These are phyloP conservation scores for Lodderomyces orthopsilosis DNA, from an alignment of 1,139 yeast genomes.

Conservation along the genomic window DNA sequence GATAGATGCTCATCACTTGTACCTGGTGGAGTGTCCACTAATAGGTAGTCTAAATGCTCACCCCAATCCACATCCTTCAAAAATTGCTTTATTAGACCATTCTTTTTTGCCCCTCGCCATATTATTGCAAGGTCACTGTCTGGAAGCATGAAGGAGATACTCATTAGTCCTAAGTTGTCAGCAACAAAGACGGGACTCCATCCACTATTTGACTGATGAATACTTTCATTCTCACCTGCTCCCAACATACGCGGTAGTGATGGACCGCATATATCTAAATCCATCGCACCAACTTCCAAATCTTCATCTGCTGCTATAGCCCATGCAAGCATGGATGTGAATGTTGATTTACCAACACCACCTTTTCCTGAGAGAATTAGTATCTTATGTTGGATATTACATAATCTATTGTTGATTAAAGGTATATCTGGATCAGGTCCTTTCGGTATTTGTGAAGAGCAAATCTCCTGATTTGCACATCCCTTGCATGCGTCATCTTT, in stretches of 20 bases:
- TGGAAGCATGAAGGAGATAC: constrained; percentile 93
- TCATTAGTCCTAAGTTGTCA: constrained; percentile 93
- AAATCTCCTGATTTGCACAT: constrained; percentile 89
- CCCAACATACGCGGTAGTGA: constrained; percentile 95
- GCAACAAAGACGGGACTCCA: constrained; percentile 97
- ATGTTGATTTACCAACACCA: constrained; percentile 97
- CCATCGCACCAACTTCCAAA: constrained; percentile 93
- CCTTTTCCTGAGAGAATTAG: constrained; percentile 94
- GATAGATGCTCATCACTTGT: constrained; percentile 96
- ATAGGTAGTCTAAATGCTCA: constrained; percentile 71
- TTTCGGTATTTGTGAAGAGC: constrained; percentile 77
- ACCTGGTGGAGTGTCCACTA: constrained; percentile 98
- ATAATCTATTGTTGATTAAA: constrained; percentile 64
- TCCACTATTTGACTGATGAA: constrained; percentile 88
- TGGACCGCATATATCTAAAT: constrained; percentile 96
- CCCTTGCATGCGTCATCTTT: constrained; percentile 91
- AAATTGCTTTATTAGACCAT: constrained; percentile 89
- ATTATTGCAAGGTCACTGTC: constrained; percentile 91
- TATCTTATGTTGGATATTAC: constrained; percentile 74
- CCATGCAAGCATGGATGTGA: constrained; percentile 93
- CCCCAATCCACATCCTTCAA: constrained; percentile 97
- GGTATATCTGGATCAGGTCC: constrained; percentile 97
- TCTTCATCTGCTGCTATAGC: constrained; percentile 89
- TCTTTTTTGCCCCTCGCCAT: constrained; percentile 96
- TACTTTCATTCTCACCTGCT: constrained; percentile 70